Conservation (phyloP, 495 filamentous ascomycete species). For the Penicillium alfredii region DNA sequence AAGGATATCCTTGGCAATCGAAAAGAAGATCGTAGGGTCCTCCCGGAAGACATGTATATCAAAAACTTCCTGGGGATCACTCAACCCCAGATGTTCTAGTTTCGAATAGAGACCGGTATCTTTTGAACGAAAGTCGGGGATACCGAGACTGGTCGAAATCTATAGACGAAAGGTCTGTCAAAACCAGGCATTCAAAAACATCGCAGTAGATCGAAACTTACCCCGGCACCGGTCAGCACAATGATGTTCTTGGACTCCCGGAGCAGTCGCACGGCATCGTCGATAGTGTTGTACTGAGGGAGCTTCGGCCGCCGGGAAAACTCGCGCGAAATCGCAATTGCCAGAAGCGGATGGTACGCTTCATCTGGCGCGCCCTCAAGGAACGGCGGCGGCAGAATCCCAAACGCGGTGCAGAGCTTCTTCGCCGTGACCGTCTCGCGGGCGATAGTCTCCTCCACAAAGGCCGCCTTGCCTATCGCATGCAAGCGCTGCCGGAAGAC, state of each 20-base stretch:
- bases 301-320: conserved; percentile 77
- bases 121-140: conserved; percentile 65
- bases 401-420: conserved; percentile 90
- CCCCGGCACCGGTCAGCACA: conserved; percentile 88
- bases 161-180: conserved; percentile 14
- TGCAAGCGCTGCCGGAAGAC: conserved; percentile 64
- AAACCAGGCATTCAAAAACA: not conserved
- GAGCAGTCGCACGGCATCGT: conserved; percentile 78
- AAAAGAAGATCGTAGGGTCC: conserved; percentile 88
- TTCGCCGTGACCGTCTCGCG: conserved; percentile 63
- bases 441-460: conserved; percentile 67
- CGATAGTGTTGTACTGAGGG: conserved; percentile 72
- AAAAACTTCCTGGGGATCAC: conserved; percentile 91
- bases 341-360: conserved; percentile 68
- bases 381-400: conserved; percentile 68
- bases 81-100: conserved; percentile 66
- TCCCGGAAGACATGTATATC: conserved; percentile 80
- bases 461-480: conserved; percentile 66
- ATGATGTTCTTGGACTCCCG: conserved; percentile 75
- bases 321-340: conserved; percentile 74
- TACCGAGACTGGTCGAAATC: conserved; percentile 70
- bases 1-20: conserved; percentile 83
- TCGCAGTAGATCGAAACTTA: conserved; percentile 28
- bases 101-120: conserved; percentile 65
- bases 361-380: conserved; percentile 68